Evolutionary conservation across 805 yeast genomes (phyloP), one percentile per base, ranked within the genome.

Genomic region (Pichia paraexigua): DNA sequence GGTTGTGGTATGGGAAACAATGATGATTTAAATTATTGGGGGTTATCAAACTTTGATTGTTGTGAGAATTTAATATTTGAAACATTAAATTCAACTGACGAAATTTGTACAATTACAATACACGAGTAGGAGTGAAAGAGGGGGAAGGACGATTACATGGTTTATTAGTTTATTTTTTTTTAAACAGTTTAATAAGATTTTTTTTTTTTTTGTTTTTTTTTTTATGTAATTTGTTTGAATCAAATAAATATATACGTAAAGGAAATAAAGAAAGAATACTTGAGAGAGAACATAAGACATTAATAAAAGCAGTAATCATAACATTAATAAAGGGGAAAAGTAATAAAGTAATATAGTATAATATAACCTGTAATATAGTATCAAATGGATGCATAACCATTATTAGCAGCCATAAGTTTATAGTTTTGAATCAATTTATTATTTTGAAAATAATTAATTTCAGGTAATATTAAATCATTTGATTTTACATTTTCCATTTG

Each of bases 381-480:
- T 42, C 11, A 24, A 25, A 25, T 17, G 3, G n/a, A n/a, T n/a
- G 44, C 17, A n/a, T 42, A 42, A 42, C 44, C 44, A 42, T 25
- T n/a, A 11, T 28, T 35, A 17, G 11, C 20, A n/a, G 20, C 20
- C 4, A 35, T 7, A 10, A 35, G 20, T 35, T 35, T 35, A 35
- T 65, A 66, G 45, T 58, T 57, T 51, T 61, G 63, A 50, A 66
- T 65, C 32, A 66, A 57, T 32, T 57, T 50, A 51, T 66, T 66
- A 45, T 62, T 59, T 57, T 67, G 59, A 58, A 65, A 64, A 58
- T 64, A 59, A 56, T 63, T 47, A 43, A 75, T 64, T 51, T 69
- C 71, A 24, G 79, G 78, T 45, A 75, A 63, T 10, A 68, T 67
- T 46, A 75, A 63, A 56, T 71, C 74, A 35, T 35, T 35, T 18